A percentile compares a stretch with the other conserved stretches of the same genome.
Evolutionary conservation across 2,329 filamentous ascomycete genomes (phyloP).

Genomic region (Didymosphaeria variabile): DNA sequence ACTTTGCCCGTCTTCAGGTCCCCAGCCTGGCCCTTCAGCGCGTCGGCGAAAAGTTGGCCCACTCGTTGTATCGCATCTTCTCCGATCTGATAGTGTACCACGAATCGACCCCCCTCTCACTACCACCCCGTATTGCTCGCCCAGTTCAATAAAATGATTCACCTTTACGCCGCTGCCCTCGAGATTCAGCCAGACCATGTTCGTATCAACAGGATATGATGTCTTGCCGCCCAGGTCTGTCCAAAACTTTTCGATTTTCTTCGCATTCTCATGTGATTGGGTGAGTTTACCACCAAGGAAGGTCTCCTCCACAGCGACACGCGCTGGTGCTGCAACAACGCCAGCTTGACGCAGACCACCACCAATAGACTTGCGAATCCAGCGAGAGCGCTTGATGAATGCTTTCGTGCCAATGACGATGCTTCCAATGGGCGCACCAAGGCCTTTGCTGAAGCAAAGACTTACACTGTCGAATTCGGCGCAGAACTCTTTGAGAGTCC

Average conservation of each 20-base stretch:
- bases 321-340: slow-evolving; percentile 76
- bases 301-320: slow-evolving; percentile 80
- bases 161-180: slow-evolving; percentile 64
- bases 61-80: slow-evolving; percentile 64
- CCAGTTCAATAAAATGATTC: slow-evolving; percentile 64
- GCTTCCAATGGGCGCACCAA: slow-evolving; percentile 82
- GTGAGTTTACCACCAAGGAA: slow-evolving; percentile 74
- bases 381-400: slow-evolving; percentile 73
- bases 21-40: slow-evolving; percentile 27
- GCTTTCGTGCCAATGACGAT: slow-evolving; percentile 69
- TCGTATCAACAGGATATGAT: slow-evolving; percentile 79
- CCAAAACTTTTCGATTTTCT: slow-evolving; percentile 73
- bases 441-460: slow-evolving; percentile 82
- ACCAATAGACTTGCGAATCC: slow-evolving; percentile 82
- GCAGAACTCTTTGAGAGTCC: slow-evolving; percentile 72
- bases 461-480: slow-evolving; percentile 76
- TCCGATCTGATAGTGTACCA: slow-evolving; percentile 78
- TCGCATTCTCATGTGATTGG: slow-evolving; percentile 69
- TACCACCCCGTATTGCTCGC: slow-evolving; percentile 65
- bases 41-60: slow-evolving; percentile 29
- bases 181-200: slow-evolving; percentile 89
- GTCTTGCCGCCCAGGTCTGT: slow-evolving; percentile 73
- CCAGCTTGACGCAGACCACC: slow-evolving; percentile 81
- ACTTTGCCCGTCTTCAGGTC: slow-evolving; percentile 22
- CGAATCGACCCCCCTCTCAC: slow-evolving; percentile 66